Base-by-base conservation (phyloP, 805 yeast genomes). In the Limtongia smithiae region DNA sequence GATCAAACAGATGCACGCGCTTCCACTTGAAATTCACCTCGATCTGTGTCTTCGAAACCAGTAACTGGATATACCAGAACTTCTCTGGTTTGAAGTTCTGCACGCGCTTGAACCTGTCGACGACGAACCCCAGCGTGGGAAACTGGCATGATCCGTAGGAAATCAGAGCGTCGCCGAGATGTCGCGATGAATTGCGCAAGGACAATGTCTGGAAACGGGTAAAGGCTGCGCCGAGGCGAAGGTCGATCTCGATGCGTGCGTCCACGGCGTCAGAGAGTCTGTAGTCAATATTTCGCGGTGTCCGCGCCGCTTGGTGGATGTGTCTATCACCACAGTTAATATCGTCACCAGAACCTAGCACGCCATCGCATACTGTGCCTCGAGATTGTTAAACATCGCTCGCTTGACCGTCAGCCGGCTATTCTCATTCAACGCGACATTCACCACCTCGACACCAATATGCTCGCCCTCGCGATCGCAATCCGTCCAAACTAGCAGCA, bases 401-500 rank as follows among this genome's bases (percentile, higher is more conserved):
- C 99, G 70, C 72, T 78, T 80, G 3, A 83, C 60, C 0, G 67
- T 69, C 37, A 88, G 61, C 1, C 68, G 55, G 1, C 67, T 59
- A 61, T 84, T 83, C 5, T 67, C 70, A 54, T 71, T 72, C 42
- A 65, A 63, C 0, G 95, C 96, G n/a, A 81, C 82, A 45, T 80
- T 74, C 31, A 79, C 73, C 14, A 94, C 80, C 60, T 90, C 96
- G 70, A 75, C 80, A 0, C 97, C 97, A 48, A 90, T 90, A 65
- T 81, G 84, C 65, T 90, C 97, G 1, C 97, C 97, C 65, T 90
- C 97, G 32, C 97, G 73, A 73, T 90, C 97, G 68, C 98, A 93
- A 74, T 93, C 99, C 0, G 98, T 93, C 97, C 98, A 93, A 6
- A 93, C 87, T 85, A 88, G 86, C 46, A 93, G 68, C 34, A 70